Base-by-base conservation (phyloP, 257 asterid genomes). In the Nicotiana paniculata region DNA sequence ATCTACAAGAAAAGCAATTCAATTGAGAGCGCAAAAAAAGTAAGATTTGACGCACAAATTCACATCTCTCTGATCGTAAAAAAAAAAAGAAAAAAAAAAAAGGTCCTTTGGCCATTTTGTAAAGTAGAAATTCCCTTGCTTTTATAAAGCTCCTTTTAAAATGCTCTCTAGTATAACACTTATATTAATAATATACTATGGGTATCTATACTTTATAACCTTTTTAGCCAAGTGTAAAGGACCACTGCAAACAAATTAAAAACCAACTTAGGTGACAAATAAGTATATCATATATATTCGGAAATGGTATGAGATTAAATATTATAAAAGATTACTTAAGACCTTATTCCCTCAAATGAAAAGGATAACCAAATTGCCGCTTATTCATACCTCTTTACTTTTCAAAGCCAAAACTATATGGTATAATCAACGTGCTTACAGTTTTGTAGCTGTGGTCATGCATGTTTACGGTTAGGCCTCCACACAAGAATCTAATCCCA, bases 31-130 rank as follows among this genome's bases (percentile, higher is more conserved):
- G 21, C n/a, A 21, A 9, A 46, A 30, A 26, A 16, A 39, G 24
- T 35, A 30, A 43, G 16, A 83, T 58, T 68, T 51, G 65, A 58
- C 53, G 55, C 46, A 55, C 83, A 58, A 46, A 75, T 4, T n/a
- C 70, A 30, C 54, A 77, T 81, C 33, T 18, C 53, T 46, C 21
- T 65, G 30, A 2, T 65, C 26, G 4, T 28, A 62, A 86, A 69
- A 68, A 83, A 86, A 85, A 21, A 21, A 21, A 21, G 0, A 21
- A 86, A 69, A 68, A 83, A 86, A 86, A 65, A 68, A 83, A 86
- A 85, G 86, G 83, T 62, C 64, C 6, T 59, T 21, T 87, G 91
- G 85, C 89, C 77, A 88, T 76, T 21, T 92, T 86, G 94, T 92
- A 90, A 92, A 91, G 93, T 78, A 24, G 87, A 79, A 87, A 87